Conservation (phyloP, 2,329 filamentous ascomycete genomes). For the Epichloe sp. region DNA sequence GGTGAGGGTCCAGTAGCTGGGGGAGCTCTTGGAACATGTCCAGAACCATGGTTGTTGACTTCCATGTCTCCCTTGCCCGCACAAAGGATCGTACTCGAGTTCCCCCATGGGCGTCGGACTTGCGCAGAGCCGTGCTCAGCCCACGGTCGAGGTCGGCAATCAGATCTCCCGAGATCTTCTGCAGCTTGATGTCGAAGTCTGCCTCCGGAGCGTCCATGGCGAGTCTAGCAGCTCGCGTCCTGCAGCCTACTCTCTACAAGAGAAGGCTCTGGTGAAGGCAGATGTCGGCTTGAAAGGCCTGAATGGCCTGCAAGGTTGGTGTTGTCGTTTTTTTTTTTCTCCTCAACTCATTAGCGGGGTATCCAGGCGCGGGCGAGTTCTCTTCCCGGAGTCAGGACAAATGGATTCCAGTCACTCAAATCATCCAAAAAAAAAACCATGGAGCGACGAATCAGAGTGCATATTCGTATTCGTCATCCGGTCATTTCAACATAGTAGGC, state of each 20-base stretch:
- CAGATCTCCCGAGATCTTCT: constrained; percentile 45
- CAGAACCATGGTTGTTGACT: constrained; percentile 42
- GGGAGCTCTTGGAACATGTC: constrained; percentile 93
- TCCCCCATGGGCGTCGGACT: constrained; percentile 31
- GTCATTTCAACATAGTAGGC: too few species aligned
- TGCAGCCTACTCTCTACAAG: neutral
- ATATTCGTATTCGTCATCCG: too few species aligned
- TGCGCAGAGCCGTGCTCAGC: constrained; percentile 38
- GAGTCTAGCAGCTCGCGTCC: neutral
- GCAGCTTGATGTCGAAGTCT: constrained; percentile 49
- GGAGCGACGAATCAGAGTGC: neutral
- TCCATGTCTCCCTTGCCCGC: constrained; percentile 33
- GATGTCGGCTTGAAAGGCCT: neutral
- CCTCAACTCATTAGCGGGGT: neutral
- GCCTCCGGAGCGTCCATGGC: constrained; percentile 47
- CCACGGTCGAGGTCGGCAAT: constrained; percentile 44
- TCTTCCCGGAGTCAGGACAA: neutral
- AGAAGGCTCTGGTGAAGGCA: neutral
- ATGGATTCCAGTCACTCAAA: neutral
- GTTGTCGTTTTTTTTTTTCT: neutral
- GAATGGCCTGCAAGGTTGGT: neutral
- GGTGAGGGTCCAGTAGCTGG: constrained; percentile 81
- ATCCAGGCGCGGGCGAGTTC: neutral
- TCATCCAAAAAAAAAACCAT: neutral
- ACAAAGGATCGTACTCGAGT: constrained; percentile 34